phyloP scores from a whole-genome alignment of 2,329 filamentous ascomycete genomes.

The Exophiala oligosperma region DNA sequence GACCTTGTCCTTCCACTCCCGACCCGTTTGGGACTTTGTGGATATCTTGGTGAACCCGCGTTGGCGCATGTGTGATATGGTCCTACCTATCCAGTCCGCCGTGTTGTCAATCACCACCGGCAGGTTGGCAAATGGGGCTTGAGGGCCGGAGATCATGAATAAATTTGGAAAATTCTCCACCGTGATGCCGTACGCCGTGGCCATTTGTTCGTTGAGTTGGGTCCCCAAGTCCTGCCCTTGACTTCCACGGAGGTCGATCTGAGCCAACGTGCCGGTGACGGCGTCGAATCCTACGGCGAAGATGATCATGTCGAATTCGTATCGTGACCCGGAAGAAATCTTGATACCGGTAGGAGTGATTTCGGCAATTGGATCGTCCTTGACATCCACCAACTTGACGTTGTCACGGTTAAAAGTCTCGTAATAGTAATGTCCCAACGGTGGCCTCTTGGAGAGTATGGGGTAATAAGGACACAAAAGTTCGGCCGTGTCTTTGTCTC shows the following conservation, averaged over 20 bases:
- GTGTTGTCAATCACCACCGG: slow-evolving; percentile 55
- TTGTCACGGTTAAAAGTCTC: slow-evolving; percentile 41
- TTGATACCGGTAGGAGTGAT: slow-evolving; percentile 44
- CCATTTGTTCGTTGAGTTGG: slow-evolving; percentile 33
- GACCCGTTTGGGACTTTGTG: slow-evolving; percentile 45
- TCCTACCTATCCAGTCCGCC: slow-evolving; percentile 49
- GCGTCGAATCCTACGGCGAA: slow-evolving; percentile 46
- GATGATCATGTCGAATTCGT: slow-evolving; percentile 42
- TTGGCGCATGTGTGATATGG: slow-evolving; percentile 8
- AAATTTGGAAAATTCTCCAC: slow-evolving; percentile 48
- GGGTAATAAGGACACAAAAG: slow-evolving; percentile 50
- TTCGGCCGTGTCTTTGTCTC: slow-evolving; percentile 52
- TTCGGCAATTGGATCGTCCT: slow-evolving; percentile 42
- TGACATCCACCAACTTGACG: slow-evolving; percentile 49
- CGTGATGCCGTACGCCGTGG: slow-evolving; percentile 44
- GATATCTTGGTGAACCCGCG: slow-evolving; percentile 51
- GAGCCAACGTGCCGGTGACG: slow-evolving; percentile 41
- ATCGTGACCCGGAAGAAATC: slow-evolving; percentile 38
- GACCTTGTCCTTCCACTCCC: slow-evolving; percentile 52
- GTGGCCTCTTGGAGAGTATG: slow-evolving; percentile 25
- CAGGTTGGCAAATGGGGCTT: slow-evolving; percentile 53
- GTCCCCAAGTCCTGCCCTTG: slow-evolving; percentile 29
- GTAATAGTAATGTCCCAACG: slow-evolving; percentile 28
- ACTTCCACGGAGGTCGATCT: slow-evolving; percentile 32
- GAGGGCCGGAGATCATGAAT: slow-evolving; percentile 55